phyloP scores from a whole-genome alignment of 192 early-diverging fungal genomes.

The Coemansia asiatica region DNA sequence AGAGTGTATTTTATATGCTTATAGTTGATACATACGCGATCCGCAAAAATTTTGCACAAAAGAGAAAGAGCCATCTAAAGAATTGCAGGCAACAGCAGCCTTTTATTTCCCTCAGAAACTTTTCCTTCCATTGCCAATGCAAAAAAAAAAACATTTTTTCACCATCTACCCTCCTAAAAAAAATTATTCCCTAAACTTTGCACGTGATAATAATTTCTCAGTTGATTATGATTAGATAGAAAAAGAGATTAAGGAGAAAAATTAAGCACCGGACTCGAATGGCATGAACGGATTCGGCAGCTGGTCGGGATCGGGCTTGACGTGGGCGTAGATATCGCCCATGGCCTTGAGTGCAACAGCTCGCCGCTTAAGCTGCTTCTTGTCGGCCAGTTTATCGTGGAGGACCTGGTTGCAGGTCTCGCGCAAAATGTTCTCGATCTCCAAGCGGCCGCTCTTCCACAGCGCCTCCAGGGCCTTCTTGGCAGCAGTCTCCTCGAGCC shows the following conservation, averaged over 20 bases:
- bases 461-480: conserved; percentile 84
- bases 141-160: conserved; percentile 4
- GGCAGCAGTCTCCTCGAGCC: conserved; percentile 69
- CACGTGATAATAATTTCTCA: conserved; percentile 12
- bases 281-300: conserved; percentile 40
- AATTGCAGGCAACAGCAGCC: conserved; percentile 10
- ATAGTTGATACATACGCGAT: conserved; percentile 54
- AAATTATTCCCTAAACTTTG: conserved; percentile 10
- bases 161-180: background rate
- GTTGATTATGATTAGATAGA: background rate
- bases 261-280: conserved; percentile 18
- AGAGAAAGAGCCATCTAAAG: conserved; percentile 36
- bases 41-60: conserved; percentile 56
- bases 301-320: conserved; percentile 61
- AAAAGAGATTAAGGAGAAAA: background rate
- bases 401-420: conserved; percentile 89
- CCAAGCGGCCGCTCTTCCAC: conserved; percentile 92
- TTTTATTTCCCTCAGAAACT: conserved; percentile 10
- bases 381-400: conserved; percentile 62
- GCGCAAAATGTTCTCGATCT: conserved; percentile 89
- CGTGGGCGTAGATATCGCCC: conserved; percentile 80
- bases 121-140: background rate
- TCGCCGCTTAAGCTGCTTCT: conserved; percentile 63
- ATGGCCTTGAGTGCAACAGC: conserved; percentile 81
- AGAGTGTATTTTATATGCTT: conserved; percentile 21